Conservation (phyloP, 1,139 yeast species). For the Sugiyamaella sp. region DNA sequence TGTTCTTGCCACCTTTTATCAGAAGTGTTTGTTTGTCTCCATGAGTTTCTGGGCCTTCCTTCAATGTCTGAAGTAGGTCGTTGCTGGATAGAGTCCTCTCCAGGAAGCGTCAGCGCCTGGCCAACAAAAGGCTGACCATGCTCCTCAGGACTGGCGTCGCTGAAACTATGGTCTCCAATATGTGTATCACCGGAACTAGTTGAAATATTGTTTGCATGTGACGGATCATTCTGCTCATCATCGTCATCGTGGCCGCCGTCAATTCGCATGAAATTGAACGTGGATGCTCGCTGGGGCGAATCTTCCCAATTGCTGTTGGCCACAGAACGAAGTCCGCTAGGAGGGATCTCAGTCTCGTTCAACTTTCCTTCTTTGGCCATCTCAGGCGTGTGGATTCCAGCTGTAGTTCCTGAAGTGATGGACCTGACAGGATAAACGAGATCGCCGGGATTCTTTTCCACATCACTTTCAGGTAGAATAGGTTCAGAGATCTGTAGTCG, state of each 20-base stretch:
- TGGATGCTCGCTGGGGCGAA: constrained; percentile 43
- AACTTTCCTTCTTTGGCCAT: constrained; percentile 21
- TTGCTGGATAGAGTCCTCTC: constrained; percentile 17
- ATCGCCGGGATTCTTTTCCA: constrained; percentile 22
- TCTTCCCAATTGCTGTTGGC: constrained; percentile 35
- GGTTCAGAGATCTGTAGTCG: constrained; percentile 35
- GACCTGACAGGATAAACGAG: constrained; percentile 42
- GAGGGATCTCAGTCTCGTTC: constrained; percentile 13
- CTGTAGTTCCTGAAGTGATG: constrained; percentile 48
- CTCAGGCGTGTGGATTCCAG: constrained; percentile 24
- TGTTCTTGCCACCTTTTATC: constrained; percentile 51
- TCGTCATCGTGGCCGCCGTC: constrained; percentile 35
- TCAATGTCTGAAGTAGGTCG: constrained; percentile 18
- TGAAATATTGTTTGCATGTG: constrained; percentile 22
- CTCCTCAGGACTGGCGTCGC: constrained; percentile 15
- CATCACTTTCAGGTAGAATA: constrained; percentile 32
- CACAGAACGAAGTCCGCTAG: constrained; percentile 16
- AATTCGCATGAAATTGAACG: constrained; percentile 42
- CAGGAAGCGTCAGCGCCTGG: constrained; percentile 18
- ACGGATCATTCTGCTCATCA: constrained; percentile 26
- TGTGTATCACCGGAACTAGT: constrained; percentile 48
- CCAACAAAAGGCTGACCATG: constrained; percentile 11
- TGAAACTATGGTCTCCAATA: constrained; percentile 35
- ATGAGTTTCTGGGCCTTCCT: constrained; percentile 57
- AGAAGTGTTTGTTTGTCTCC: constrained; percentile 62